Conservation (phyloP, 495 filamentous ascomycete species). For the Melanomma pulvis-pyrius region DNA sequence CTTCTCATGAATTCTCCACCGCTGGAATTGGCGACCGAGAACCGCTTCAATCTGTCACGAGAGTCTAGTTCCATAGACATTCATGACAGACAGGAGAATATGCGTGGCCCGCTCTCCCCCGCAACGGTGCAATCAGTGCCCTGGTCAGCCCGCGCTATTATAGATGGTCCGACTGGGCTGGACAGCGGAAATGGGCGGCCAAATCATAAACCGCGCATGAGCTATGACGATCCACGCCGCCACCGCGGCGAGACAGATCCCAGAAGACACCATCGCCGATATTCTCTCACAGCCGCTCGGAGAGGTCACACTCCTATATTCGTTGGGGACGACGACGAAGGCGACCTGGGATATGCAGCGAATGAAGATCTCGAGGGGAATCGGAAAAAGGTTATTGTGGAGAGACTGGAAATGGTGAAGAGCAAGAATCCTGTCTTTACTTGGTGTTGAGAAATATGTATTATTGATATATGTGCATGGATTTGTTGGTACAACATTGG, state of each 20-base stretch:
- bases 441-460: constrained; percentile 70
- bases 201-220: constrained; percentile 34
- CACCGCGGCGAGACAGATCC: constrained; percentile 16
- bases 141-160: constrained; percentile 42
- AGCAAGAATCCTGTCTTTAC: constrained; percentile 94
- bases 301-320: constrained; percentile 22
- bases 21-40: constrained; percentile 74
- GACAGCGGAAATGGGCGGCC: constrained; percentile 17
- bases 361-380: constrained; percentile 91
- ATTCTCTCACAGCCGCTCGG: constrained; percentile 35
- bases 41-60: constrained; percentile 79
- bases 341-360: constrained; percentile 91
- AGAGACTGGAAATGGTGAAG: constrained; percentile 92
- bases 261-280: constrained; percentile 35
- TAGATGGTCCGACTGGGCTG: constrained; percentile 1
- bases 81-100: constrained; percentile 44
- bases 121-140: constrained; percentile 32
- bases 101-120: constrained; percentile 45
- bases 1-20: constrained; percentile 70
- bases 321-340: constrained; percentile 76
- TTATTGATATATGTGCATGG: neutral
- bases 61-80: constrained; percentile 54
- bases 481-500: neutral
- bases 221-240: constrained; percentile 48
- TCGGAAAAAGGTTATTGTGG: constrained; percentile 91